These are phyloP conservation scores for Peronospora farinosa DNA, from an alignment of 352 stramenopile species.

Conservation along the genomic window DNA sequence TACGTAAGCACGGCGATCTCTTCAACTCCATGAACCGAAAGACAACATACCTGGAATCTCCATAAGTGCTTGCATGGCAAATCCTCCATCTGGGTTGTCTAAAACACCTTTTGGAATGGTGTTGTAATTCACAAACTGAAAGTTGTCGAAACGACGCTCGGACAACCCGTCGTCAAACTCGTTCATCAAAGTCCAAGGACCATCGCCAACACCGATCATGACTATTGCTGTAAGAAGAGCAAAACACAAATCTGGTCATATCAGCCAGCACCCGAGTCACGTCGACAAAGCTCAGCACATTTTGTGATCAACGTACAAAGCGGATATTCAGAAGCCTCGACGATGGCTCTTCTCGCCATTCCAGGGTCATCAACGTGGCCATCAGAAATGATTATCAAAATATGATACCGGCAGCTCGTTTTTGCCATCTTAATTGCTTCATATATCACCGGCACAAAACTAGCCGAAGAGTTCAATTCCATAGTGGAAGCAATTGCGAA, in stretches of 20 bases:
- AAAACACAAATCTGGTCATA: slow-evolving; percentile 2
- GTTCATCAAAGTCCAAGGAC: slow-evolving; percentile 70
- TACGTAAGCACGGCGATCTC: slow-evolving; percentile 14
- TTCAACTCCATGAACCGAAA: slow-evolving; percentile 7
- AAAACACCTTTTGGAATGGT: slow-evolving; percentile 34
- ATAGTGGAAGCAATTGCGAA: slow-evolving; percentile 54
- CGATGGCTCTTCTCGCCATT: slow-evolving; percentile 49
- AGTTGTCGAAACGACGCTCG: slow-evolving; percentile 69
- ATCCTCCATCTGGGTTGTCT: slow-evolving; percentile 36
- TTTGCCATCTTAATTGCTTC: slow-evolving; percentile 52
- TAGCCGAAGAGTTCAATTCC: slow-evolving; percentile 55
- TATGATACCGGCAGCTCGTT: slow-evolving; percentile 53
- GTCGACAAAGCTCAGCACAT: background rate
- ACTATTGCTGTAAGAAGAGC: slow-evolving; percentile 33
- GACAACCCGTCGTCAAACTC: slow-evolving; percentile 72
- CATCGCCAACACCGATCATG: slow-evolving; percentile 69
- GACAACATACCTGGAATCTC: slow-evolving; percentile 44
- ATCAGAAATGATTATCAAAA: slow-evolving; percentile 78
- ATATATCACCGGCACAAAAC: slow-evolving; percentile 62
- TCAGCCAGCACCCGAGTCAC: background rate
- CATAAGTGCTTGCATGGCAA: slow-evolving; percentile 42
- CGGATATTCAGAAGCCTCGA: slow-evolving; percentile 61
- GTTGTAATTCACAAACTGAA: slow-evolving; percentile 83
- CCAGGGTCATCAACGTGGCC: slow-evolving; percentile 66
- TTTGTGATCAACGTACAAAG: slow-evolving; percentile 44